A percentile compares a stretch with the other conserved stretches of the same genome.
Evolutionary conservation across 306 rosid species (phyloP).

Genomic region (Medicago truncatula): MtrunA17r5.0-ANR NC_053043.1:15176001-15176500

Average conservation of each 20-base stretch:
- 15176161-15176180: slow-evolving; percentile 61
- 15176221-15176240: slow-evolving; percentile 69
- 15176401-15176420: neutral
- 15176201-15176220: slow-evolving; percentile 60
- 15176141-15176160: slow-evolving; percentile 58
- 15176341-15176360: neutral
- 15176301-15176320: slow-evolving; percentile 18
- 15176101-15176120: slow-evolving; percentile 63
- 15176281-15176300: slow-evolving; percentile 55
- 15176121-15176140: slow-evolving; percentile 61
- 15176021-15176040: slow-evolving; percentile 72
- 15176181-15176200: slow-evolving; percentile 65
- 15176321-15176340: slow-evolving; percentile 42
- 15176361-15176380: neutral
- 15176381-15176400: neutral
- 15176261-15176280: slow-evolving; percentile 83
- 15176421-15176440: neutral
- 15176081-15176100: slow-evolving; percentile 85
- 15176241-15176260: slow-evolving; percentile 82
- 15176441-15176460: slow-evolving; percentile 15
- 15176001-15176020: slow-evolving; percentile 68
- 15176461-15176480: slow-evolving; percentile 33
- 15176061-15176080: slow-evolving; percentile 82
- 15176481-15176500: neutral
- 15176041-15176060: slow-evolving; percentile 85